Evolutionary conservation across 768 basidiomycete genomes (phyloP).

Genomic region (Mycena haematopus): DNA sequence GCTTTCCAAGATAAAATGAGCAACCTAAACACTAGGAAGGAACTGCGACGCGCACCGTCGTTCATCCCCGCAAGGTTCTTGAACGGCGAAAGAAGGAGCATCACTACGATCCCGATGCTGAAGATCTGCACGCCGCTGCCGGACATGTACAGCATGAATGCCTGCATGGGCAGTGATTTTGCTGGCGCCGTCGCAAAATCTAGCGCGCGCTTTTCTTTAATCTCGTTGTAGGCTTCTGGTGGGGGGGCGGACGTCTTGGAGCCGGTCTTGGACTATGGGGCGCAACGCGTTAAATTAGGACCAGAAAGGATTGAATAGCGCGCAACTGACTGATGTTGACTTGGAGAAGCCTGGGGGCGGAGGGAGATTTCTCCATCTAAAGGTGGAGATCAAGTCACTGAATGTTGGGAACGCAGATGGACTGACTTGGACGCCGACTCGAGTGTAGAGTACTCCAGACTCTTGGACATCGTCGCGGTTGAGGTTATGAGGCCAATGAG

Average conservation of each 20-base stretch:
- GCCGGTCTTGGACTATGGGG: conserved; percentile 49
- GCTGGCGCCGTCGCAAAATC: conserved; percentile 84
- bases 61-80: conserved; percentile 84
- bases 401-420: not conserved
- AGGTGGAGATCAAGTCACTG: not conserved
- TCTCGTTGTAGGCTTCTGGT: conserved; percentile 60
- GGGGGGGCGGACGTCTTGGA: conserved; percentile 42
- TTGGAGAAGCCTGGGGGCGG: conserved; percentile 74
- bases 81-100: conserved; percentile 87
- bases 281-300: conserved; percentile 1
- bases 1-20: conserved; percentile 46
- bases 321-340: conserved; percentile 42
- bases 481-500: not conserved
- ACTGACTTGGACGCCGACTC: conserved; percentile 48
- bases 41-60: conserved; percentile 57
- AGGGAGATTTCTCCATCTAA: conserved; percentile 69
- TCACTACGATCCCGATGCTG: conserved; percentile 95
- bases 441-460: conserved; percentile 48
- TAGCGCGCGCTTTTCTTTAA: conserved; percentile 86
- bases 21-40: not conserved
- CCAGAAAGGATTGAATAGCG: not conserved
- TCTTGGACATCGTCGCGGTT: conserved; percentile 14
- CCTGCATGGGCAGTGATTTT: conserved; percentile 95
- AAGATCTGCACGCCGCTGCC: conserved; percentile 96
- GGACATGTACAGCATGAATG: conserved; percentile 98